Evolutionary conservation across 768 basidiomycete genomes (phyloP).

Genomic region (Leccinum rimulosum): DNA sequence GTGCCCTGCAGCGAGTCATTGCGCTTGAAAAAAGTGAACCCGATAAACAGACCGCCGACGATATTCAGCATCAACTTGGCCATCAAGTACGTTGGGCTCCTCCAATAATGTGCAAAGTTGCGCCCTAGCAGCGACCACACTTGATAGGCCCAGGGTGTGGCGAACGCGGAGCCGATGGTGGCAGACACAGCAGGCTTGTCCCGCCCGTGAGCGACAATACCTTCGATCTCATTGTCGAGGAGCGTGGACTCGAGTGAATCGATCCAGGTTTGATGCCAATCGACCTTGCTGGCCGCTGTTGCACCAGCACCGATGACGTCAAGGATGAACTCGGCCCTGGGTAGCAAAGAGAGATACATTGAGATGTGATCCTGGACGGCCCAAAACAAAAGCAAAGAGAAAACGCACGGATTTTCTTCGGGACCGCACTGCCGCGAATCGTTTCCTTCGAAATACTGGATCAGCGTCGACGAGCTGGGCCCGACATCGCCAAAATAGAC

Average conservation of each 20-base stretch:
- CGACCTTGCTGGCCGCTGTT: constrained; percentile 47
- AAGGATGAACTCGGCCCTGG: constrained; percentile 61
- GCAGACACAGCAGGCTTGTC: constrained; percentile 38
- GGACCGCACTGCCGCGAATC: constrained; percentile 62
- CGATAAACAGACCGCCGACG: constrained; percentile 53
- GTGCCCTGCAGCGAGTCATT: constrained; percentile 54
- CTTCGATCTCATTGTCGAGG: constrained; percentile 39
- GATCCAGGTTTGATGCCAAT: constrained; percentile 67
- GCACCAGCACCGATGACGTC: constrained; percentile 76
- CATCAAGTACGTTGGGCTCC: constrained; percentile 57
- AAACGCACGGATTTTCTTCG: constrained; percentile 61
- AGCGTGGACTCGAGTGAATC: constrained; percentile 44
- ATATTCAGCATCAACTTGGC: constrained; percentile 58
- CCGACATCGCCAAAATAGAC: constrained; percentile 74
- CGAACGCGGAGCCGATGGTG: constrained; percentile 43
- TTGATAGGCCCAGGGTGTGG: constrained; percentile 54
- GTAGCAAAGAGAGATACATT: neutral
- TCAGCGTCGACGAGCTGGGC: constrained; percentile 53
- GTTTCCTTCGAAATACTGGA: constrained; percentile 74
- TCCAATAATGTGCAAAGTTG: constrained; percentile 47
- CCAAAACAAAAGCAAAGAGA: constrained; percentile 33
- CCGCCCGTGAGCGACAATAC: constrained; percentile 49
- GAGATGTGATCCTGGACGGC: constrained; percentile 44
- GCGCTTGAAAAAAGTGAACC: constrained; percentile 61
- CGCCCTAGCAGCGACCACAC: constrained; percentile 43